These are phyloP conservation scores for Rhizopus arrhizus DNA, from an alignment of 371 early-diverging fungal genomes.

Conservation along the genomic window DNA sequence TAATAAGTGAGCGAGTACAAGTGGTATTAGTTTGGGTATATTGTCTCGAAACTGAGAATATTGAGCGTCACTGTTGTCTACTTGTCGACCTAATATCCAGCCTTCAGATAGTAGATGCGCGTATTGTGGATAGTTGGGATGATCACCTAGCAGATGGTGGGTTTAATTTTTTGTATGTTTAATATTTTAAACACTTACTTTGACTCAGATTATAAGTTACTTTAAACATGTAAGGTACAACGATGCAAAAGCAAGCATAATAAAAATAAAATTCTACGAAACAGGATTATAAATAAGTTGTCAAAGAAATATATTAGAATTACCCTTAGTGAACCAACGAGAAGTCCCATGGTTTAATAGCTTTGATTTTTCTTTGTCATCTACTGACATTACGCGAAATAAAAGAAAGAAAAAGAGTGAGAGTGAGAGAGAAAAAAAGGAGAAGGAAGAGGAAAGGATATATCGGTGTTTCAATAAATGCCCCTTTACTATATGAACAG, in stretches of 20 bases:
- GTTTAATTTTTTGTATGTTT: not conserved
- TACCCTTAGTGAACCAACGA: conserved; percentile 47
- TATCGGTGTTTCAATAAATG: too few species aligned
- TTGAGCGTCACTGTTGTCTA: conserved; percentile 88
- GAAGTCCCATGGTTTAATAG: conserved; percentile 17
- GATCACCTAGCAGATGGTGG: conserved; percentile 30
- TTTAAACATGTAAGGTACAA: conserved; percentile 70
- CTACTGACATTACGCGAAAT: not conserved
- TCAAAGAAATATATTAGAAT: not conserved
- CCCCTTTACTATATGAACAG: too few species aligned
- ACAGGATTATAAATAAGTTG: not conserved
- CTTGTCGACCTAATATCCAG: conserved; percentile 64
- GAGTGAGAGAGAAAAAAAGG: too few species aligned
- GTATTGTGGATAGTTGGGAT: conserved; percentile 62
- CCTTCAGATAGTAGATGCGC: conserved; percentile 61
- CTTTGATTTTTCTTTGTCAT: conserved; percentile 2
- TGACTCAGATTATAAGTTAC: conserved; percentile 63
- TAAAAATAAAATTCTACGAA: conserved; percentile 73
- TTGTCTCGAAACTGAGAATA: conserved; percentile 79
- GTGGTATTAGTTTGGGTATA: conserved; percentile 62
- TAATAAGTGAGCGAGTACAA: conserved; percentile 52
- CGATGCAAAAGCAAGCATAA: conserved; percentile 59
- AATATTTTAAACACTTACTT: conserved; percentile 30
- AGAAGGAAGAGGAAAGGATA: too few species aligned
- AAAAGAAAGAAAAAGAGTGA: not conserved